phyloP scores from a whole-genome alignment of 2,329 filamentous ascomycete species.

The Cytospora mali region DNA sequence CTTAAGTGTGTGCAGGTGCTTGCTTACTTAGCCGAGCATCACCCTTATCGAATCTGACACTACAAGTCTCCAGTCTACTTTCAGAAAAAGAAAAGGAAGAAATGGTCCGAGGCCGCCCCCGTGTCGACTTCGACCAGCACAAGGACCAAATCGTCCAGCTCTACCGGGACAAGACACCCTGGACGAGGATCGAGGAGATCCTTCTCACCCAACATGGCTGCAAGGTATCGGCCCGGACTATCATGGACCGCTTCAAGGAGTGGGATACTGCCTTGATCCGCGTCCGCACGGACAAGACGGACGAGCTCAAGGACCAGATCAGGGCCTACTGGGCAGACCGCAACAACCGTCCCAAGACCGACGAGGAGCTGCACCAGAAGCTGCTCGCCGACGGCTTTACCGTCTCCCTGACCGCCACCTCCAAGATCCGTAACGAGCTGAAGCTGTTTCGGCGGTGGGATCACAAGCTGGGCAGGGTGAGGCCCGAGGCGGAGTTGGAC shows the following conservation, averaged over 20 bases:
- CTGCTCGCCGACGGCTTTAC: slow-evolving; percentile 16
- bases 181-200: slow-evolving; percentile 7
- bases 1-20: too few relatives aligned
- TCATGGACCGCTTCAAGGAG: slow-evolving; percentile 9
- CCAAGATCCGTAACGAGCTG: slow-evolving; percentile 7
- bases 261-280: slow-evolving; percentile 37
- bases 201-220: slow-evolving; percentile 8
- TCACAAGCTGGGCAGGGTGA: slow-evolving; percentile 9
- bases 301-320: slow-evolving; percentile 36
- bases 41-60: too few relatives aligned
- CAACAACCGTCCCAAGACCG: slow-evolving; percentile 11
- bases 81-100: too few relatives aligned
- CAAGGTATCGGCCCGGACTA: neutral
- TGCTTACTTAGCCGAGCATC: too few relatives aligned
- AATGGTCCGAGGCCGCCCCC: slow-evolving; percentile 7
- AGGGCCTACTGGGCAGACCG: slow-evolving; percentile 33
- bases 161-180: slow-evolving; percentile 12
- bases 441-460: slow-evolving; percentile 14
- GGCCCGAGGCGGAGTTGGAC: slow-evolving; percentile 13
- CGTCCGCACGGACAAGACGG: slow-evolving; percentile 34
- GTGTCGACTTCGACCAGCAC: slow-evolving; percentile 7
- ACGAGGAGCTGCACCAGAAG: slow-evolving; percentile 12
- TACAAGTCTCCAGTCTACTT: too few relatives aligned
- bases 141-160: slow-evolving; percentile 18
- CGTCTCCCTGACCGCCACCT: slow-evolving; percentile 2